Evolutionary conservation across 495 filamentous ascomycete species (phyloP), one percentile per base, ranked within the genome.

Genomic region (Xylaria bambusicola): DNA sequence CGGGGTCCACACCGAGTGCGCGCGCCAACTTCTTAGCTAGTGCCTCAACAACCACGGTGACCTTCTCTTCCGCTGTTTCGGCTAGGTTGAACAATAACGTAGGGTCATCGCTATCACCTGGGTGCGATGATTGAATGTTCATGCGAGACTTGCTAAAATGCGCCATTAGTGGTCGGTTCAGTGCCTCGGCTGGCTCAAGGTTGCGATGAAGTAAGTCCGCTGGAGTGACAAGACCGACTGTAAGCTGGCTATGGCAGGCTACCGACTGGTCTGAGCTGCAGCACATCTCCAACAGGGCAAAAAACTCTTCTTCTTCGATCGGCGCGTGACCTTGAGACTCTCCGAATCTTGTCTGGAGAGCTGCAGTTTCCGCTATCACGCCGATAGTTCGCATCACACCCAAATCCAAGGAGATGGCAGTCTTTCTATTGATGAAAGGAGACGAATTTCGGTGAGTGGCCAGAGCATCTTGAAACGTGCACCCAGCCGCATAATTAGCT

Each of bases 401-500:
- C 70, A 85, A 63, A 36, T 82, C 74, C 38, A 84, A 62, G 21
- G 68, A 73, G 8, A 73, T 60, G 38, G 72, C 67, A 10, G 58
- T 63, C 3, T 71, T 64, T n/a, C n/a, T n/a, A n/a, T n/a, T n/a
- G n/a, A n/a, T n/a, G n/a, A n/a, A n/a, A 13, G 67, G 68, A 1
- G 60, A 60, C 9, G 35, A 13, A 36, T 51, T 52, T 7, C 76
- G 59, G 60, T 73, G 60, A 26, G 63, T 65, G 1, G 65, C 66
- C 9, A 71, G 53, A 1, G 67, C 51, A 40, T 71, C 80, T 9
- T 76, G 66, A 53, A 74, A 81, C 15, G 74, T 71, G 56, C 77
- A 79, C n/a, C 71, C 74, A 1, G 77, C 77, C 7, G 72, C 71
- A 56, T 82, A 82, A 18, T 77, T 75, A 23, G 73, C 63, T 60